These are phyloP conservation scores for Thyridium curvatum DNA, from an alignment of 2,329 filamentous ascomycete species.

Conservation along the genomic window DNA sequence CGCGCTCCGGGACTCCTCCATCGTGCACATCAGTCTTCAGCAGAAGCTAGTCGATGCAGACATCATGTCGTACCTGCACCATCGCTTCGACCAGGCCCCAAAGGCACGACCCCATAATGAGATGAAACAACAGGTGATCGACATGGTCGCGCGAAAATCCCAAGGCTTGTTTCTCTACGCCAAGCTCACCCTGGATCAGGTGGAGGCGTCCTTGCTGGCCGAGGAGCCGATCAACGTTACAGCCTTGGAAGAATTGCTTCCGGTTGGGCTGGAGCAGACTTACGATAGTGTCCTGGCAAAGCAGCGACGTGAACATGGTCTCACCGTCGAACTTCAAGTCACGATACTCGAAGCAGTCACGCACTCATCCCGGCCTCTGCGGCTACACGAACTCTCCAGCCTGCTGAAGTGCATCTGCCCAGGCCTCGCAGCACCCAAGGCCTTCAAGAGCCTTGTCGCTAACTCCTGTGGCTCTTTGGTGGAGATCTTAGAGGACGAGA, in stretches of 20 bases:
- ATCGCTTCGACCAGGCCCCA: conserved; percentile 5
- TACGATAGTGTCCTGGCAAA: conserved; percentile 29
- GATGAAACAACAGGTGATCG: conserved; percentile 6
- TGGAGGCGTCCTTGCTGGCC: conserved; percentile 24
- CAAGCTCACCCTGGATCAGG: conserved; percentile 31
- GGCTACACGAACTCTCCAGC: conserved; percentile 33
- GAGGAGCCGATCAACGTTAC: conserved; percentile 12
- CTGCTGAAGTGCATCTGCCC: conserved; percentile 15
- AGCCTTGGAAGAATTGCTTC: conserved; percentile 22
- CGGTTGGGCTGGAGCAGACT: conserved; percentile 28
- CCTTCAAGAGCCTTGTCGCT: conserved; percentile 29
- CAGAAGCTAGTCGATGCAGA: conserved; percentile 27
- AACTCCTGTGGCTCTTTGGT: conserved; percentile 34
- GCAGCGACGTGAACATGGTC: conserved; percentile 21
- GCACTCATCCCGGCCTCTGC: conserved; percentile 31
- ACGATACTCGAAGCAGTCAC: conserved; percentile 33
- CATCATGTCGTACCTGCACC: conserved; percentile 28
- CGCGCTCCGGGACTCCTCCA: conserved; percentile 4
- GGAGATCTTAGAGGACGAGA: conserved; percentile 37
- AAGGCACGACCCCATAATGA: not conserved
- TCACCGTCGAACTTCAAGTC: conserved; percentile 23
- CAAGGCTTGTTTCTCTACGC: conserved; percentile 40
- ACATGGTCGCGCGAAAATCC: conserved; percentile 15
- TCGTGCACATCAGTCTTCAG: conserved; percentile 22
- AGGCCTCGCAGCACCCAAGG: conserved; percentile 10